Conservation (phyloP, 768 basidiomycete genomes). For the Sporobolomyces phaffii region DNA sequence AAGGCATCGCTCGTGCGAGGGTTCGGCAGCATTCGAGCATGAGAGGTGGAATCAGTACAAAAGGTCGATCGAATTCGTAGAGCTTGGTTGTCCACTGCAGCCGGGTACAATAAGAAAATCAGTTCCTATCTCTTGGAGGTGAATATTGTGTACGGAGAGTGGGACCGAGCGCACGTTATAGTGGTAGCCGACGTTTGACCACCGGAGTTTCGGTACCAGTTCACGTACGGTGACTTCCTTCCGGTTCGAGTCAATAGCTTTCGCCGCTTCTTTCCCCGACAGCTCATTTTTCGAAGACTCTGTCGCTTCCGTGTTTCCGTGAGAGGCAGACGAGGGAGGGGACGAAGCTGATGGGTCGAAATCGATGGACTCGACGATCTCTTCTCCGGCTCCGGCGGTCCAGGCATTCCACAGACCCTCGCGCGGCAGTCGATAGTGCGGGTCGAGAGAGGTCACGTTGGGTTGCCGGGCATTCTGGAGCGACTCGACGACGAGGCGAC, state of each 20-base stretch:
- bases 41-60: constrained; percentile 57
- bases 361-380: constrained; percentile 12
- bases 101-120: neutral
- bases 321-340: neutral
- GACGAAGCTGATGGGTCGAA: neutral
- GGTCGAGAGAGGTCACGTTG: constrained; percentile 83
- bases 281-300: neutral
- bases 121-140: no score
- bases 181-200: constrained; percentile 93
- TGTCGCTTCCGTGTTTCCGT: neutral
- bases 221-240: constrained; percentile 41
- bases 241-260: neutral
- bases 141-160: no score
- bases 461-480: constrained; percentile 65
- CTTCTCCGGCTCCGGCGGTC: constrained; percentile 1
- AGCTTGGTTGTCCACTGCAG: constrained; percentile 86
- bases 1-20: constrained; percentile 62
- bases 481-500: constrained; percentile 63
- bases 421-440: constrained; percentile 70
- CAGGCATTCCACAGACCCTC: constrained; percentile 70
- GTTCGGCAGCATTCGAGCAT: constrained; percentile 59
- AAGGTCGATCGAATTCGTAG: constrained; percentile 76
- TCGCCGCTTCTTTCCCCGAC: neutral
- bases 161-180: constrained; percentile 55
- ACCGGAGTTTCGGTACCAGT: constrained; percentile 72